A percentile compares a stretch with the other conserved stretches of the same genome.
Conservation (phyloP, 306 rosid genomes). For the Rubus parviflorus region DNA sequence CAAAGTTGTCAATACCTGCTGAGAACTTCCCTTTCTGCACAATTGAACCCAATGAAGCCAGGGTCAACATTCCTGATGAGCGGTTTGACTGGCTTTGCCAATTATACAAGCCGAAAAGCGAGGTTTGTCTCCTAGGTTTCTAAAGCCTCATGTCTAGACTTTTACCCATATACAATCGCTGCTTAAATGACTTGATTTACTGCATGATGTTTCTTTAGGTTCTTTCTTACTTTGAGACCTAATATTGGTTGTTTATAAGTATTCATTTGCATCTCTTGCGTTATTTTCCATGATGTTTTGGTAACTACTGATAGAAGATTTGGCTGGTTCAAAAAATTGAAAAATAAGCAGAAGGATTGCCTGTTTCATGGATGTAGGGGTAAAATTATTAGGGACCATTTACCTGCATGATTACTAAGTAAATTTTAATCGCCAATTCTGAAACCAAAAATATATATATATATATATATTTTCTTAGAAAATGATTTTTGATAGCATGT, state of each 20-base stretch:
- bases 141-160: not conserved
- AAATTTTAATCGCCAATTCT: not conserved
- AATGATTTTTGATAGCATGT: not conserved
- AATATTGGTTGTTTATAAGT: not conserved
- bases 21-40: constrained; percentile 99
- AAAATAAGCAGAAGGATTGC: not conserved
- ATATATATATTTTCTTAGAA: not conserved
- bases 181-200: not conserved
- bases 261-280: not conserved
- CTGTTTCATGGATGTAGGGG: not conserved
- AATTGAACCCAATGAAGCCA: constrained; percentile 96
- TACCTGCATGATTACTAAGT: not conserved
- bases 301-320: not conserved
- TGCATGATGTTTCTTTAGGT: not conserved
- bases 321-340: not conserved
- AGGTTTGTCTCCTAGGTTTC: constrained; percentile 45
- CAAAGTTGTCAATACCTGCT: constrained; percentile 88
- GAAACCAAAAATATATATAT: not conserved
- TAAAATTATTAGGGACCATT: not conserved
- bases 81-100: constrained; percentile 97
- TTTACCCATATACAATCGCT: not conserved
- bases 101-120: constrained; percentile 87
- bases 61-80: constrained; percentile 91
- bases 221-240: not conserved
- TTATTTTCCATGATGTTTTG: not conserved